These are phyloP conservation scores for Senna tora DNA, from an alignment of 306 rosid genomes.

Conservation along the genomic window DNA sequence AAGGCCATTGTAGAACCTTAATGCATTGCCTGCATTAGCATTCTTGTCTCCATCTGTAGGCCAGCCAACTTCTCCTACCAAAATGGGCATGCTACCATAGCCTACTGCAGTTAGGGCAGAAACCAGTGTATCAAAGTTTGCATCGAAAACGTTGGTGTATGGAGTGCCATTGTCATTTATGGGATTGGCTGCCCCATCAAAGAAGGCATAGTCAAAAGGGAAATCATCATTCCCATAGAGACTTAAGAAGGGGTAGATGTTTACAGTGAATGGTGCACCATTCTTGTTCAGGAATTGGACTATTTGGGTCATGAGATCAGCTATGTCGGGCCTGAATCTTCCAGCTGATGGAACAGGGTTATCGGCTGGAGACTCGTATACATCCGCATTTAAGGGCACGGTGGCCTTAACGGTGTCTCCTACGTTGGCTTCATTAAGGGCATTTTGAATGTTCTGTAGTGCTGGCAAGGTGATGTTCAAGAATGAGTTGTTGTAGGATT, in stretches of 20 bases:
- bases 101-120: constrained; percentile 73
- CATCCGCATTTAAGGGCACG: constrained; percentile 94
- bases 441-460: constrained; percentile 83
- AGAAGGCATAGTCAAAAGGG: constrained; percentile 91
- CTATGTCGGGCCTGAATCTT: constrained; percentile 69
- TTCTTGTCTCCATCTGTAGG: constrained; percentile 94
- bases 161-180: constrained; percentile 68
- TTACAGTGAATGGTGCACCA: constrained; percentile 84
- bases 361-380: constrained; percentile 65
- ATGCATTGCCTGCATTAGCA: constrained; percentile 72
- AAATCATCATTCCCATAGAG: constrained; percentile 81
- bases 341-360: constrained; percentile 85
- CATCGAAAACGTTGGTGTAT: constrained; percentile 89
- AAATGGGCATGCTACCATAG: constrained; percentile 61
- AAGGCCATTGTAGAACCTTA: constrained; percentile 87
- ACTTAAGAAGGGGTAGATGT: constrained; percentile 94
- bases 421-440: constrained; percentile 72
- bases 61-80: constrained; percentile 99
- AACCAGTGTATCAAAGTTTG: constrained; percentile 89
- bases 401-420: constrained; percentile 87
- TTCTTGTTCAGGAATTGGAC: constrained; percentile 70
- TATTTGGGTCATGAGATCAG: constrained; percentile 73
- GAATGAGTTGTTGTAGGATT: constrained; percentile 79
- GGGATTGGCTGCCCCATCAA: constrained; percentile 77
- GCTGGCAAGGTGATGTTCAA: constrained; percentile 90